A percentile compares a stretch with the other conserved stretches of the same genome.
Conservation (phyloP, 495 filamentous ascomycete species). For the Aspergillus indologenus region DNA sequence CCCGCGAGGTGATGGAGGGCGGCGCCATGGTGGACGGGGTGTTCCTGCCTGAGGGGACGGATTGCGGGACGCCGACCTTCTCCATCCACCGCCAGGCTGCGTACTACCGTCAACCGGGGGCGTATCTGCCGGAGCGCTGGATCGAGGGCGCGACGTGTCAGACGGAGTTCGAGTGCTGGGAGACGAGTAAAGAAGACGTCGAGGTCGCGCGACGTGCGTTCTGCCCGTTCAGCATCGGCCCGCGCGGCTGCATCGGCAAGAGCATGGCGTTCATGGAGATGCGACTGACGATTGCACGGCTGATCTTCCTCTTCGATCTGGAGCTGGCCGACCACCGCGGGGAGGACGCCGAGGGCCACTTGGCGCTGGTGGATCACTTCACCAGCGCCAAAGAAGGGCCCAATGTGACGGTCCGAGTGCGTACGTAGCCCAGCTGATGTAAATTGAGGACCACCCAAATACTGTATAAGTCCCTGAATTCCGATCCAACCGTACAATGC, state of each 20-base stretch:
- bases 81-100: slow-evolving; percentile 53
- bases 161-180: slow-evolving; percentile 23
- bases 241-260: slow-evolving; percentile 57
- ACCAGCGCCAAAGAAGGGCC: slow-evolving; percentile 45
- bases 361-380: slow-evolving; percentile 48
- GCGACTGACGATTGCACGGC: slow-evolving; percentile 46
- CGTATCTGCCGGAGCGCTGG: slow-evolving; percentile 54
- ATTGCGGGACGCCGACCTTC: slow-evolving; percentile 53
- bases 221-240: slow-evolving; percentile 56
- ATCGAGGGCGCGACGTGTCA: slow-evolving; percentile 40
- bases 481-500: neutral
- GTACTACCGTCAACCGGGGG: slow-evolving; percentile 52
- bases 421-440: neutral
- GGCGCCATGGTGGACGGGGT: slow-evolving; percentile 54
- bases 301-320: slow-evolving; percentile 49
- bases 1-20: slow-evolving; percentile 54
- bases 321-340: slow-evolving; percentile 38
- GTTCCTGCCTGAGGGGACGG: slow-evolving; percentile 49
- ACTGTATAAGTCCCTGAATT: no score
- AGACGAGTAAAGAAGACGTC: slow-evolving; percentile 35
- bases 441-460: no score
- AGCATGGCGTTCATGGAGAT: slow-evolving; percentile 56
- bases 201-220: slow-evolving; percentile 46
- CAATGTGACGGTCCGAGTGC: slow-evolving; percentile 34
- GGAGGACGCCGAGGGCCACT: slow-evolving; percentile 40